phyloP scores from a whole-genome alignment of 192 early-diverging fungal species.

The Diversispora eburnea region DNA sequence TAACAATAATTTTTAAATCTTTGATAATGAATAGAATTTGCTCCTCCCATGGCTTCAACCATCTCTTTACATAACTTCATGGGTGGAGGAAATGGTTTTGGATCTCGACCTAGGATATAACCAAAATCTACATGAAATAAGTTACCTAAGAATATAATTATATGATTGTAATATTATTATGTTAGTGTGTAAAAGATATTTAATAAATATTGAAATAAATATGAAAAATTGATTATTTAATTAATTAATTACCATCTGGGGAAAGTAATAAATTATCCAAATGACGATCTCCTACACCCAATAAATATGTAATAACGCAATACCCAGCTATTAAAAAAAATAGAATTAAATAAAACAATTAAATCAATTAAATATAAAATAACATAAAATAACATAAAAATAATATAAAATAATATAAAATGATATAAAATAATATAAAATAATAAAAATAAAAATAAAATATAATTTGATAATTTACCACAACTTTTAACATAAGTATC shows the following conservation, averaged over 20 bases:
- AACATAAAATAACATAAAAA: too few species aligned
- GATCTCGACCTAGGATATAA: slow-evolving; percentile 97
- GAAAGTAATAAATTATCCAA: slow-evolving; percentile 95
- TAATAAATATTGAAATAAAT: neutral
- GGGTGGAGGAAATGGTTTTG: slow-evolving; percentile 99
- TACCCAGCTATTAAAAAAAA: slow-evolving; percentile 73
- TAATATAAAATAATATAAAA: too few species aligned
- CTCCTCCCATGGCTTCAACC: slow-evolving; percentile 99
- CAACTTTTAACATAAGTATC: slow-evolving; percentile 95
- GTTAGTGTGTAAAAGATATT: slow-evolving; percentile 8
- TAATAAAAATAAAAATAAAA: too few species aligned
- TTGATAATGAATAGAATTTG: slow-evolving; percentile 81
- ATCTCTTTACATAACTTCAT: slow-evolving; percentile 99
- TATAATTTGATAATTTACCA: too few species aligned
- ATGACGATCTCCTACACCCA: slow-evolving; percentile 98
- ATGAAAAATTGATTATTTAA: too few species aligned
- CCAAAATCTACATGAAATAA: slow-evolving; percentile 99
- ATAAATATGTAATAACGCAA: slow-evolving; percentile 96
- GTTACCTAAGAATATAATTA: slow-evolving; percentile 47
- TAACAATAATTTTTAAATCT: slow-evolving; percentile 92
- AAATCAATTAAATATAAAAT: neutral
- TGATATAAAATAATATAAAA: too few species aligned
- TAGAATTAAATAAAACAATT: slow-evolving; percentile 4
- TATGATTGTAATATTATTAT: neutral
- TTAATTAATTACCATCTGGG: slow-evolving; percentile 56